phyloP scores from a whole-genome alignment of 1,284 basidiomycete genomes.

The Ustilago xerochloae region DNA sequence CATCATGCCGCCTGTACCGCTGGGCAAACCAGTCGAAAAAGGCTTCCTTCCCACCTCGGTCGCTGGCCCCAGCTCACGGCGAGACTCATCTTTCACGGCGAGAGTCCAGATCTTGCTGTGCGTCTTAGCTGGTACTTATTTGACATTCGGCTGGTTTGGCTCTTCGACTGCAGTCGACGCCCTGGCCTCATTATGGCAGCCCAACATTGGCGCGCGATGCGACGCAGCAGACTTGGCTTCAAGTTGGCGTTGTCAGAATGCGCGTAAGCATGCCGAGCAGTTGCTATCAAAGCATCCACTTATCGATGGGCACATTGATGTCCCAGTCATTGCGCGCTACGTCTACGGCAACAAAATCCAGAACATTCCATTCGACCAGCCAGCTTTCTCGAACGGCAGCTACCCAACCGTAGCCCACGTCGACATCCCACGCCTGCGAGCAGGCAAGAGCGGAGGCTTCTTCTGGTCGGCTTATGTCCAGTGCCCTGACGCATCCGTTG shows the following conservation, averaged over 20 bases:
- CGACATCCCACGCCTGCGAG: conserved; percentile 46
- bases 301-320: conserved; percentile 52
- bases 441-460: conserved; percentile 45
- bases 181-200: background rate
- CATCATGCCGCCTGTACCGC: background rate
- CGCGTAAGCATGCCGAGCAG: conserved; percentile 17
- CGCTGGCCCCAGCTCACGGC: background rate
- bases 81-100: background rate
- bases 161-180: background rate
- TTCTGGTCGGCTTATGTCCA: conserved; percentile 52
- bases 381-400: conserved; percentile 22
- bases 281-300: conserved; percentile 35
- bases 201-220: conserved; percentile 11
- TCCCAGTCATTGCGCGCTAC: conserved; percentile 40
- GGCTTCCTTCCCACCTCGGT: conserved; percentile 4
- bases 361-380: conserved; percentile 38
- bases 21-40: conserved; percentile 6
- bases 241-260: conserved; percentile 17
- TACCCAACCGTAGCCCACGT: conserved; percentile 33
- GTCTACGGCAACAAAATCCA: conserved; percentile 41
- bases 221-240: background rate
- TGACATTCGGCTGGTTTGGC: conserved; percentile 1
- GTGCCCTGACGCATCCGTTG: conserved; percentile 26
- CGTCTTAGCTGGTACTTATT: background rate
- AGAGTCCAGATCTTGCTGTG: background rate